These are phyloP conservation scores for Lichtheimia hyalospora DNA, from an alignment of 371 early-diverging fungal species.

Conservation along the genomic window DNA sequence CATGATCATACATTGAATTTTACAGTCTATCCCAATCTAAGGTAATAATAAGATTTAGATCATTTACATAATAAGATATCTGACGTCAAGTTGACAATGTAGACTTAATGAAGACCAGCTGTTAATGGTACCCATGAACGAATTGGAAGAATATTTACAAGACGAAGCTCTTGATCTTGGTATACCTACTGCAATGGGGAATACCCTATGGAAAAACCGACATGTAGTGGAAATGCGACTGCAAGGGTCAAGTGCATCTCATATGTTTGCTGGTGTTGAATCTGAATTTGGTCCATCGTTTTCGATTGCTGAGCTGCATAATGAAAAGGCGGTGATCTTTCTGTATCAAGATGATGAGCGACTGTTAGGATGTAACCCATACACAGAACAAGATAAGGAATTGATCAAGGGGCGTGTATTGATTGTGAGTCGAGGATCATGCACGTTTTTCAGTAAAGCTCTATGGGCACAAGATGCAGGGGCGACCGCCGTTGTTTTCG, in stretches of 20 bases:
- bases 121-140: constrained; percentile 14
- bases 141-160: constrained; percentile 13
- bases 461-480: constrained; percentile 48
- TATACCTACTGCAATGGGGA: neutral
- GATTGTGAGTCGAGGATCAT: constrained; percentile 48
- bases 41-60: constrained; percentile 1
- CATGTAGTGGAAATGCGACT: constrained; percentile 13
- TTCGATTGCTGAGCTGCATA: neutral
- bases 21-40: constrained; percentile 20
- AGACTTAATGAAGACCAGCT: constrained; percentile 12
- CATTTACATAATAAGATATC: neutral
- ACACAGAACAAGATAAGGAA: constrained; percentile 12
- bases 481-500: constrained; percentile 45
- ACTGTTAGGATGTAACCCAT: constrained; percentile 39
- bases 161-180: constrained; percentile 3
- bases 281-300: constrained; percentile 18
- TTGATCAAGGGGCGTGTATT: constrained; percentile 32
- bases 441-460: constrained; percentile 48
- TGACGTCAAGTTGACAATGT: neutral
- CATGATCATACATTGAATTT: constrained; percentile 1
- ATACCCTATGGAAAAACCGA: neutral
- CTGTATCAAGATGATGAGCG: constrained; percentile 16
- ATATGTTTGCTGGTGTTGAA: constrained; percentile 4
- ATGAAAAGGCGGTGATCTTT: constrained; percentile 20
- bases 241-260: constrained; percentile 4